A percentile compares a stretch with the other conserved stretches of the same genome.
Evolutionary conservation across 176 grass and related monocot species (phyloP).

Genomic region (Luzula sylvatica): DNA sequence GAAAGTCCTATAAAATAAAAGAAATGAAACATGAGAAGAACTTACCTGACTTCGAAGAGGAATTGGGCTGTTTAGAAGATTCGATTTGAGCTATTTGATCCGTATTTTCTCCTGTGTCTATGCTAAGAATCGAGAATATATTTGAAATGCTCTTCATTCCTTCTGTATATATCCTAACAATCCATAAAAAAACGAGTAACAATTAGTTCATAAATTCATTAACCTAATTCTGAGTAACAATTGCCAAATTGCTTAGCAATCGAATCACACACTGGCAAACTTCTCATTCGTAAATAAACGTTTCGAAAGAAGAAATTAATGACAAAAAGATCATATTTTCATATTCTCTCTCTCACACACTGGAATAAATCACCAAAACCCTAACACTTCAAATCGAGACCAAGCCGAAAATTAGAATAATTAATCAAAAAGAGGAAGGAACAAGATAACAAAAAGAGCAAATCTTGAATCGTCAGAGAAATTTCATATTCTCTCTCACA

Average conservation of each 20-base stretch:
- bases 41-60: conserved; percentile 2
- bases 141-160: conserved; percentile 17
- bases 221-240: background rate
- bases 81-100: conserved; percentile 1
- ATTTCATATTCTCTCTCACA: too few species aligned
- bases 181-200: background rate
- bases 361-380: too few species aligned
- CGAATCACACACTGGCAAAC: background rate
- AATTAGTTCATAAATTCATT: background rate
- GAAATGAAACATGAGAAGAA: background rate
- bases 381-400: too few species aligned
- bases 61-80: background rate
- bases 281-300: too few species aligned
- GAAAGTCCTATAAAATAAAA: too few species aligned
- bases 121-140: conserved; percentile 12
- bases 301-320: too few species aligned
- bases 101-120: conserved; percentile 7
- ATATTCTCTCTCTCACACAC: too few species aligned
- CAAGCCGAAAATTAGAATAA: too few species aligned
- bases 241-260: background rate
- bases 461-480: too few species aligned
- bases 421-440: too few species aligned
- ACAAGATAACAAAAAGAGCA: too few species aligned
- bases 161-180: background rate
- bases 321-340: too few species aligned